phyloP scores from a whole-genome alignment of 768 basidiomycete species.

The Mrakia hoshinonis region DNA sequence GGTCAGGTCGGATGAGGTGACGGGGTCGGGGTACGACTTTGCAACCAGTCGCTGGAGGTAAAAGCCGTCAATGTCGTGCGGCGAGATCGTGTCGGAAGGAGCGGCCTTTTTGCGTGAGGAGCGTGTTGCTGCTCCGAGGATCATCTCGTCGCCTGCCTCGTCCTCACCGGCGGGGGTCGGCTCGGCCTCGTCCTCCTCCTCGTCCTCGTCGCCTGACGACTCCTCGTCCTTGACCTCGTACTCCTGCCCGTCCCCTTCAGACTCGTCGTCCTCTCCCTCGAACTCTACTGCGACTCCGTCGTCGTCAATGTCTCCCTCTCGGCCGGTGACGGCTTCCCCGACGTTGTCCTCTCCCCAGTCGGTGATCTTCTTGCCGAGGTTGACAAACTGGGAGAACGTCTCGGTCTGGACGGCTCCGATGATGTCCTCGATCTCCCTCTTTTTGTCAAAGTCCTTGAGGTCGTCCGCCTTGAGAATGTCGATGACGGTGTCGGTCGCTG shows the following conservation, averaged over 20 bases:
- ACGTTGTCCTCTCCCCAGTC: conserved; percentile 57
- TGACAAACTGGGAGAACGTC: conserved; percentile 70
- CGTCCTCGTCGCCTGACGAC: conserved; percentile 61
- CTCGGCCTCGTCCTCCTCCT: conserved; percentile 46
- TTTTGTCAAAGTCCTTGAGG: conserved; percentile 94
- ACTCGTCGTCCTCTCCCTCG: conserved; percentile 93
- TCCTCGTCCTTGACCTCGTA: conserved; percentile 76
- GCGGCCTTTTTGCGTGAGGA: conserved; percentile 34
- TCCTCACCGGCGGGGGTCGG: conserved; percentile 44
- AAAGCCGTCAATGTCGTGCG: conserved; percentile 89
- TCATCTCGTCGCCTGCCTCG: conserved; percentile 50
- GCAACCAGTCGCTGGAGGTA: conserved; percentile 95
- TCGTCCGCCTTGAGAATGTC: conserved; percentile 80
- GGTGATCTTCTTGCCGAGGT: conserved; percentile 84
- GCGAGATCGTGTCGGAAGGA: conserved; percentile 73
- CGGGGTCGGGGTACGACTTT: conserved; percentile 83
- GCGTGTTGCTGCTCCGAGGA: conserved; percentile 50
- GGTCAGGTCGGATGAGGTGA: conserved; percentile 87
- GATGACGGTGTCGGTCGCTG: conserved; percentile 84
- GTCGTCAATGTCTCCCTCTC: conserved; percentile 88
- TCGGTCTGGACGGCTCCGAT: conserved; percentile 64
- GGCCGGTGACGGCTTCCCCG: conserved; percentile 54
- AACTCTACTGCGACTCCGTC: conserved; percentile 97
- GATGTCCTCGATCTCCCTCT: conserved; percentile 79
- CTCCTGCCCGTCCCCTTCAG: conserved; percentile 59